phyloP scores from a whole-genome alignment of 306 rosid genomes.

The Fragaria vesca region DNA sequence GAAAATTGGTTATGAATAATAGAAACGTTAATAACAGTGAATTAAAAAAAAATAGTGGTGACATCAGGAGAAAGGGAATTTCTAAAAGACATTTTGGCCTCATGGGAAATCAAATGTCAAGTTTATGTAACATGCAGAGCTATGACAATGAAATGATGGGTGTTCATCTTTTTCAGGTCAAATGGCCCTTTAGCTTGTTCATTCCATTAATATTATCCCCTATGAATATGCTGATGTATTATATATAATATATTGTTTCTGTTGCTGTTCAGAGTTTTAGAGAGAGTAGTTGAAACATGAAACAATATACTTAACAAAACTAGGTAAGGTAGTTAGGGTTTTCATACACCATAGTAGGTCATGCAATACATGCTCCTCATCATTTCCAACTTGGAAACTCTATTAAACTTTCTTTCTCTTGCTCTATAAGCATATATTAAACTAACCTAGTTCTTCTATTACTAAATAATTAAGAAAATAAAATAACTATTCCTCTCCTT shows the following conservation, averaged over 20 bases:
- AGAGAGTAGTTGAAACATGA: slow-evolving; percentile 63
- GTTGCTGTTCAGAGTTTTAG: slow-evolving; percentile 19
- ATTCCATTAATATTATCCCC: not conserved
- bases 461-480: slow-evolving; percentile 1
- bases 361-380: slow-evolving; percentile 70
- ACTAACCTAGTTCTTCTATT: too few relatives aligned
- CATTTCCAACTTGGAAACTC: slow-evolving; percentile 54
- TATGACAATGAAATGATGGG: too few relatives aligned
- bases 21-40: too few relatives aligned
- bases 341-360: slow-evolving; percentile 49
- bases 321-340: slow-evolving; percentile 58
- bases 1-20: too few relatives aligned
- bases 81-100: too few relatives aligned
- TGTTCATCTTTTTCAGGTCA: not conserved
- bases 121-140: too few relatives aligned
- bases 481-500: slow-evolving; percentile 31
- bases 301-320: slow-evolving; percentile 39
- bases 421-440: not conserved
- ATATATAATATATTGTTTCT: not conserved
- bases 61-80: too few relatives aligned
- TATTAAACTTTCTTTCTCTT: slow-evolving; percentile 7
- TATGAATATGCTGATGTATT: not conserved
- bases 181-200: not conserved
- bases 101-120: too few relatives aligned
- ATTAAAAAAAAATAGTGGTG: too few relatives aligned